Percentiles rank a stretch among this genome's conserved stretches.
These are phyloP conservation scores for Scheffersomyces illinoinensis DNA, from an alignment of 1,139 yeast genomes.

Conservation along the genomic window DNA sequence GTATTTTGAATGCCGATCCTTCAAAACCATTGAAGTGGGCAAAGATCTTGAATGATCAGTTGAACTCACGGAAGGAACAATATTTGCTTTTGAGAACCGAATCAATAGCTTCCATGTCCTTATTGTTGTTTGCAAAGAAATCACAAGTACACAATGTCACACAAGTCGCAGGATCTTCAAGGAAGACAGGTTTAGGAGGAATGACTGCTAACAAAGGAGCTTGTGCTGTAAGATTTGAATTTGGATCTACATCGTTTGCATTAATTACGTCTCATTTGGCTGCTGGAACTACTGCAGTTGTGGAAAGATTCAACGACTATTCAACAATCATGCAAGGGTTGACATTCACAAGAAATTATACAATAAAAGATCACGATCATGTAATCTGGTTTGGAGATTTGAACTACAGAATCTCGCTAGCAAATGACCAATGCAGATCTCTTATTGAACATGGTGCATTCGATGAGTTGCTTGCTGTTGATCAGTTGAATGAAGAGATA, in stretches of 20 bases:
- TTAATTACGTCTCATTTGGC: conserved; percentile 92
- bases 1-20: conserved; percentile 69
- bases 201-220: conserved; percentile 93
- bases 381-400: conserved; percentile 96
- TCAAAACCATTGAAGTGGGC: conserved; percentile 69
- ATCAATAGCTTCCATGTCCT: conserved; percentile 45
- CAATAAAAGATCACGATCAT: conserved; percentile 79
- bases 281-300: conserved; percentile 83
- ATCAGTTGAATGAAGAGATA: conserved; percentile 85
- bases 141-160: conserved; percentile 63
- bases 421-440: conserved; percentile 73
- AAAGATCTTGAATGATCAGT: conserved; percentile 52
- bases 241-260: conserved; percentile 76
- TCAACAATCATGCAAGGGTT: conserved; percentile 78
- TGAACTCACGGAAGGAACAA: conserved; percentile 43
- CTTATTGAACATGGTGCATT: conserved; percentile 47
- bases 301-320: conserved; percentile 87
- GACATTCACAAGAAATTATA: conserved; percentile 69
- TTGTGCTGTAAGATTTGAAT: conserved; percentile 78
- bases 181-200: conserved; percentile 90
- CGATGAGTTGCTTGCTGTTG: conserved; percentile 63
- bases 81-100: conserved; percentile 44
- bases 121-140: conserved; percentile 62
- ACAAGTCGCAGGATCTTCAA: conserved; percentile 75
- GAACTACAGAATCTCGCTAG: conserved; percentile 77